A percentile compares a stretch with the other conserved stretches of the same genome.
phyloP scores from a whole-genome alignment of 148 eudicot species.

The Rhododendron vialii region DNA sequence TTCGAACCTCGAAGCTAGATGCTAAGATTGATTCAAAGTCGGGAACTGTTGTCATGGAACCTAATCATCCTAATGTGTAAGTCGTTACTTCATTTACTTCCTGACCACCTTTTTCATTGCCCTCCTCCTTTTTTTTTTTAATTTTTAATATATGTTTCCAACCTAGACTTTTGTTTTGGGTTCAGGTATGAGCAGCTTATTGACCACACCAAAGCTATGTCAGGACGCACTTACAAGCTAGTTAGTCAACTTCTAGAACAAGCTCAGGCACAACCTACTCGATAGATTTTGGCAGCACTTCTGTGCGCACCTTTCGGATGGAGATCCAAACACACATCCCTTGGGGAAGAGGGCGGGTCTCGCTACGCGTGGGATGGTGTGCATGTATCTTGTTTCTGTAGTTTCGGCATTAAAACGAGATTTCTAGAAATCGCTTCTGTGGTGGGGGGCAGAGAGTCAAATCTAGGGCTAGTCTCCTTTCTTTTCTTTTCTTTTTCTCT shows the following conservation, averaged over 20 bases:
- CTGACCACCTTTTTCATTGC: background rate
- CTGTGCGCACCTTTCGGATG: background rate
- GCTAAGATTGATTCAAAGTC: conserved; percentile 76
- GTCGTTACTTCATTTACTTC: conserved; percentile 17
- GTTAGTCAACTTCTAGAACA: conserved; percentile 75
- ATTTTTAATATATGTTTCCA: background rate
- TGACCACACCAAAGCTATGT: conserved; percentile 78
- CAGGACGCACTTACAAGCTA: conserved; percentile 79
- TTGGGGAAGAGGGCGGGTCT: background rate
- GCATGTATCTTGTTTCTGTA: background rate
- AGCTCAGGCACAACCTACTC: conserved; percentile 59
- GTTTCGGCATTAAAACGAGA: background rate
- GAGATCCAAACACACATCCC: background rate
- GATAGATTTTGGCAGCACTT: conserved; percentile 22
- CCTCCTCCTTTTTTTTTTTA: no score
- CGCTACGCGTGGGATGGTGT: background rate
- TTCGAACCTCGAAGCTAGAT: conserved; percentile 84
- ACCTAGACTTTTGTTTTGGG: background rate
- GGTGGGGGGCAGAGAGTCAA: background rate
- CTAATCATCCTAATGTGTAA: conserved; percentile 83
- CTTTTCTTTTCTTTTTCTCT: background rate
- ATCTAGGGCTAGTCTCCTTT: background rate
- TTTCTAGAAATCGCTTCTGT: background rate
- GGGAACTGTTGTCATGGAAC: conserved; percentile 83
- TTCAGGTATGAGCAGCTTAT: conserved; percentile 96